Evolutionary conservation across 495 filamentous ascomycete species (phyloP), one percentile per base, ranked within the genome.

Genomic region (Symbiotaphrina buchneri): DNA sequence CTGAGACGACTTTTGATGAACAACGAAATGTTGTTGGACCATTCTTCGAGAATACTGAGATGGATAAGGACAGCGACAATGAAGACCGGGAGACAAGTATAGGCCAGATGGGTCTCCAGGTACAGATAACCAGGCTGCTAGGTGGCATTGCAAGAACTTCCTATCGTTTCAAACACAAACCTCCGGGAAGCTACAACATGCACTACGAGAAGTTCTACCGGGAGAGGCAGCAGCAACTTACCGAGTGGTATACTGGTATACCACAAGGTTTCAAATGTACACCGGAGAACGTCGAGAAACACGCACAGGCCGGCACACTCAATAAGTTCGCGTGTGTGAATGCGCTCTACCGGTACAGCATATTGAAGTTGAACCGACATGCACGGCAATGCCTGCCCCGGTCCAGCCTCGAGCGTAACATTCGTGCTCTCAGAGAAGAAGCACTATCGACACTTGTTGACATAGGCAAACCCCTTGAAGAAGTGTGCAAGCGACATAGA

Each of bases 291-390:
- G 44, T 72, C 21, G 55, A 61, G 13, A 42, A 44, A 28, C 58
- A 49, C 19, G 55, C 59, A 20, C 42, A 48, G 5, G 41, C 47
- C 3, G 56, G 55, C n/a, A 56, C 57, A 39, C 46, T 53, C 1
- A 61, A 61, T 5, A 51, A 59, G 0, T 70, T 68, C 37, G 46
- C 75, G 30, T 54, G 56, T 0, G 60, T 71, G 37, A 71, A 77
- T 40, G 42, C 71, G 17, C 46, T 75, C 16, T 69, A 71, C 44
- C 64, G 74, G 43, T 53, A 58, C 16, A 61, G 63, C 2, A 42
- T 61, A 32, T 61, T 74, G 49, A 64, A 66, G 26, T 52, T 76
- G 5, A 71, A 75, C 37, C 59, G 73, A 22, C 59, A 72, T 36
- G 58, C 56, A 3, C 61, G 59, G 11, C 15, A 21, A 10, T 18